A percentile compares a stretch with the other conserved stretches of the same genome.
Evolutionary conservation across 441 rosid genomes (phyloP).

Genomic region (Gossypium armourianum): DNA sequence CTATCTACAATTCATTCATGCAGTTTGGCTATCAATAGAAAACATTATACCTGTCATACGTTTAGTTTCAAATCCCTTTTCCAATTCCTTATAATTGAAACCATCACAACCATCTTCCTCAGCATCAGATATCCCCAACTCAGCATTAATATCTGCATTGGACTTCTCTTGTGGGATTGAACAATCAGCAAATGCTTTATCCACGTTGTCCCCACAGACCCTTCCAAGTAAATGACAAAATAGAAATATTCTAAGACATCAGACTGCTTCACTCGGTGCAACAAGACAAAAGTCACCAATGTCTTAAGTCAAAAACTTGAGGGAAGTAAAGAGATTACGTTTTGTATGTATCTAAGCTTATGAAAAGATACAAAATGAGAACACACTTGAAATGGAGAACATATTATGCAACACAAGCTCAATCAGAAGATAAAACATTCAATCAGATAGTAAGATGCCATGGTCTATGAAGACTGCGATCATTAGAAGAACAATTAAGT

Average conservation of each 20-base stretch:
- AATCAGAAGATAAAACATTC: background rate
- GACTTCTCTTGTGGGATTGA: slow-evolving; percentile 80
- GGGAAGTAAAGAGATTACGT: background rate
- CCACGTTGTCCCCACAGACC: slow-evolving; percentile 72
- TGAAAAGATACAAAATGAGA: background rate
- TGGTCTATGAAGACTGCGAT: background rate
- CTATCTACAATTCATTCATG: slow-evolving; percentile 15
- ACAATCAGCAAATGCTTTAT: slow-evolving; percentile 62
- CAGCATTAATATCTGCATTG: slow-evolving; percentile 79
- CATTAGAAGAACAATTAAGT: slow-evolving; percentile 6
- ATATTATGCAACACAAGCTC: background rate
- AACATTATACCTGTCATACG: slow-evolving; percentile 37
- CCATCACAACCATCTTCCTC: slow-evolving; percentile 70
- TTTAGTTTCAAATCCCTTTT: slow-evolving; percentile 40
- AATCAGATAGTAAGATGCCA: background rate
- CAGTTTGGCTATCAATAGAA: slow-evolving; percentile 10
- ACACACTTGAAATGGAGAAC: background rate
- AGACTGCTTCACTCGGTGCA: background rate
- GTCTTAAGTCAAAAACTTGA: background rate
- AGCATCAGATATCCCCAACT: slow-evolving; percentile 75
- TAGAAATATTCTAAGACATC: background rate
- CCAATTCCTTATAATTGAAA: slow-evolving; percentile 39
- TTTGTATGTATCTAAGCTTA: background rate
- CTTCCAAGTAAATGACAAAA: slow-evolving; percentile 32
- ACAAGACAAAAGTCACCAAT: background rate